Evolutionary conservation across 2,329 filamentous ascomycete genomes (phyloP), one percentile per base, ranked within the genome.

Genomic region (Leptographium wingfieldii): DNA sequence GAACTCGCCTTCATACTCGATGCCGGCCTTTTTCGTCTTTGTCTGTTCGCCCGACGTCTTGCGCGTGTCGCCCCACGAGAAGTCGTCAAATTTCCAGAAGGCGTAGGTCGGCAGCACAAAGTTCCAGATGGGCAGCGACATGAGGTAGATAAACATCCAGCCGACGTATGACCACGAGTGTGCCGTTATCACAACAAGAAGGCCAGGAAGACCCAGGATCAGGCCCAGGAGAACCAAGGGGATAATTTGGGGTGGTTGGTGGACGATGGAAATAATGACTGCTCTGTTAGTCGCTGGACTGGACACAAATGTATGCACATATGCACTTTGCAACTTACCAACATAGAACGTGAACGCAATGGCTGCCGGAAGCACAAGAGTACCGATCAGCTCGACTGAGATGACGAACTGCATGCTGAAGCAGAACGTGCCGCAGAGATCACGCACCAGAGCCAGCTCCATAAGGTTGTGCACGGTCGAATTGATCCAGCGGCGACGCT

Each of bases 341-440:
- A 99, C 86, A 74, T 99, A 99, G 71, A 97, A 85, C 25, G 94
- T 99, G 72, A 99, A 99, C 3, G 89, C 87, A 71, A 99, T 97
- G 66, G 95, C 95, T 55, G 94, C 95, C 2, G 94, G 94, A 27
- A 99, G 80, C 12, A 99, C 94, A 59, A 99, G 79, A 1, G 95
- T 99, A 67, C 94, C 94, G 59, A 97, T 82, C 59, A 99, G 80
- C 74, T 99, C 94, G 69, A 99, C 88, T 71, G 92, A 95, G 64
- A 99, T 87, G 65, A 99, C 87, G 71, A 99, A 99, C 74, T 99
- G 94, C 94, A 99, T 99, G 73, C 90, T 96, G 79, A 99, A 99
- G 79, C 95, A 99, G 77, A 99, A 99, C 3, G 94, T 99, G 65
- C 94, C 94, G 70, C 94, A 99, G 19, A 99, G 82, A 76, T 99